A percentile compares a stretch with the other conserved stretches of the same genome.
Evolutionary conservation across 2,329 filamentous ascomycete genomes (phyloP).

Genomic region (Aspergillus tubingensis): DNA sequence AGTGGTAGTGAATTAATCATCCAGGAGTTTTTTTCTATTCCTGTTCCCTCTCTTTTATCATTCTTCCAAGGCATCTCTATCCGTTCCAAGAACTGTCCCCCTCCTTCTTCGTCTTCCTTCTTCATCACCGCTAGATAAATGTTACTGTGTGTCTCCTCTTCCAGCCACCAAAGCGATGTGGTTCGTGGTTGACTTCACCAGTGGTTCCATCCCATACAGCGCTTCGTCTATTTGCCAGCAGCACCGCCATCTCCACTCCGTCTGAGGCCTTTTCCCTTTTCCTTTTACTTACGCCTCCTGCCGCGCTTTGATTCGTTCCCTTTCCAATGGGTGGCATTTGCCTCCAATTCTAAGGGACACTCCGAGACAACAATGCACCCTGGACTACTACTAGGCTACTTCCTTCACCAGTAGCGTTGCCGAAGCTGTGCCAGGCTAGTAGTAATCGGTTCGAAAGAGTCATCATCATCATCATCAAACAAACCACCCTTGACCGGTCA

Average conservation of each 20-base stretch:
- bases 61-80: background rate
- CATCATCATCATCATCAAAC: no score
- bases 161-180: conserved; percentile 12
- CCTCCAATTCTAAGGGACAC: conserved; percentile 6
- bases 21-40: background rate
- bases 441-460: background rate
- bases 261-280: conserved; percentile 15
- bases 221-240: conserved; percentile 16
- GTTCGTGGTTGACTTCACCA: conserved; percentile 17
- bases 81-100: background rate
- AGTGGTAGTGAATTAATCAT: background rate
- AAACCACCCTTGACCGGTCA: background rate
- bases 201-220: conserved; percentile 15
- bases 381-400: background rate
- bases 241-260: conserved; percentile 14
- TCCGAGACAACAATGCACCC: conserved; percentile 1
- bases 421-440: background rate
- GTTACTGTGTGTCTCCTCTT: background rate
- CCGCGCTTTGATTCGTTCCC: conserved; percentile 3
- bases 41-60: background rate
- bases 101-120: background rate
- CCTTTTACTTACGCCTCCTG: background rate
- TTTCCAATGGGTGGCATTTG: conserved; percentile 5
- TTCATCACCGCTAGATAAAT: background rate
- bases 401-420: background rate